Evolutionary conservation across 2,329 filamentous ascomycete genomes (phyloP), one percentile per base, ranked within the genome.

Genomic region (Nemania serpens): DNA sequence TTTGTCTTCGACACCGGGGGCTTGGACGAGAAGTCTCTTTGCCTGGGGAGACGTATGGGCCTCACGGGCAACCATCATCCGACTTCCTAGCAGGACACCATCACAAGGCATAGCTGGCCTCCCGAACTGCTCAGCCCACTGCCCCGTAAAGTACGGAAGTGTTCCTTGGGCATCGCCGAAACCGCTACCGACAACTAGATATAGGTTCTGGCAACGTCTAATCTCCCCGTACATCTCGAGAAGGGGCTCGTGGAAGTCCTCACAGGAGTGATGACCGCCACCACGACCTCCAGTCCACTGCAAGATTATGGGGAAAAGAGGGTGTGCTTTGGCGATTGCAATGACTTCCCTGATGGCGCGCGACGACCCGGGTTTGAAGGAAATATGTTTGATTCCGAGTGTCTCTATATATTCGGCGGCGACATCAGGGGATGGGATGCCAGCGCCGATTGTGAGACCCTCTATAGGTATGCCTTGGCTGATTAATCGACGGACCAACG

Each of bases 281-380:
- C 93, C 93, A 76, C 93, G 90, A 34, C 93, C 93, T 73, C 93
- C 93, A 61, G 93, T 97, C 93, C 93, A 97, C 78, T 97, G 93
- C 63, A 97, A 80, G 52, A 97, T 87, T 51, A 97, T 85, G 17
- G 93, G 93, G 82, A 97, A 97, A 33, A 85, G 88, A 1, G 93
- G 92, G 75, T 97, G 94, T 17, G 91, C 91, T 77, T 91, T 95
- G 66, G 93, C 93, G 70, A 97, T 93, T 76, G 95, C 94, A 77
- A 97, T 89, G 60, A 95, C 91, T 34, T 90, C 82, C 74, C 96
- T 91, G 65, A 97, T 96, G 2, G 90, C 91, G 62, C 96, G 91
- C 47, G 89, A 83, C 15, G 93, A 96, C 61, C 93, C 93, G 20
- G 93, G 93, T 82, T 97, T 97, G 84, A 97, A 96, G 36, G 88